phyloP scores from a whole-genome alignment of 352 stramenopile species.

The Phytophthora ohioensis region DNA sequence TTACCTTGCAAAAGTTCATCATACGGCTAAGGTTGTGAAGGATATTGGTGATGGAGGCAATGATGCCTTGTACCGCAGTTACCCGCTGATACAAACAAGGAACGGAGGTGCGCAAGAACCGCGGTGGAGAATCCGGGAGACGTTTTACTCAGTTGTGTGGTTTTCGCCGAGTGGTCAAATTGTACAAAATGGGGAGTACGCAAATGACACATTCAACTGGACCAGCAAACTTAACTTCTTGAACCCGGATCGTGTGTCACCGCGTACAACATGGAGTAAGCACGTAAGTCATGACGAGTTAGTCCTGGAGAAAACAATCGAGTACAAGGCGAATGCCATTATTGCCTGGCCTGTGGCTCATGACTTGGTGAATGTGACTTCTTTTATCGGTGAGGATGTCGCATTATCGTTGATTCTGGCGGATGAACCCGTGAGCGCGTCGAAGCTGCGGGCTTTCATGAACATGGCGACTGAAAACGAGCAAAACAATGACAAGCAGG shows the following conservation, averaged over 20 bases:
- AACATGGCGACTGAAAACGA: slow-evolving; percentile 8
- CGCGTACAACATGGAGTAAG: slow-evolving; percentile 8
- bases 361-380: not conserved
- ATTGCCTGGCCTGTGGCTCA: slow-evolving; percentile 7
- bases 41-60: not conserved
- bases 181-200: not conserved
- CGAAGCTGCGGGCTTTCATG: slow-evolving; percentile 13
- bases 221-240: slow-evolving; percentile 9
- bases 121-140: slow-evolving; percentile 2
- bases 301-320: not conserved
- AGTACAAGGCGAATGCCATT: slow-evolving; percentile 7
- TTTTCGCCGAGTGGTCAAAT: not conserved
- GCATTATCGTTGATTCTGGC: slow-evolving; percentile 5
- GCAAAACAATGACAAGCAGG: not conserved
- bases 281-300: not conserved
- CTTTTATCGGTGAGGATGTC: slow-evolving; percentile 7
- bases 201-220: slow-evolving; percentile 2
- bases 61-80: slow-evolving; percentile 1
- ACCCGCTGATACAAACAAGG: not conserved
- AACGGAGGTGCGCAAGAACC: not conserved
- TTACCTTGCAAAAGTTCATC: slow-evolving; percentile 9
- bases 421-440: not conserved
- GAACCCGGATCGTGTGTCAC: slow-evolving; percentile 3
- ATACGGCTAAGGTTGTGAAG: slow-evolving; percentile 12
- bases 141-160: not conserved